Conservation (phyloP, 2,329 filamentous ascomycete species). For the Aureobasidium leucospermi region DNA sequence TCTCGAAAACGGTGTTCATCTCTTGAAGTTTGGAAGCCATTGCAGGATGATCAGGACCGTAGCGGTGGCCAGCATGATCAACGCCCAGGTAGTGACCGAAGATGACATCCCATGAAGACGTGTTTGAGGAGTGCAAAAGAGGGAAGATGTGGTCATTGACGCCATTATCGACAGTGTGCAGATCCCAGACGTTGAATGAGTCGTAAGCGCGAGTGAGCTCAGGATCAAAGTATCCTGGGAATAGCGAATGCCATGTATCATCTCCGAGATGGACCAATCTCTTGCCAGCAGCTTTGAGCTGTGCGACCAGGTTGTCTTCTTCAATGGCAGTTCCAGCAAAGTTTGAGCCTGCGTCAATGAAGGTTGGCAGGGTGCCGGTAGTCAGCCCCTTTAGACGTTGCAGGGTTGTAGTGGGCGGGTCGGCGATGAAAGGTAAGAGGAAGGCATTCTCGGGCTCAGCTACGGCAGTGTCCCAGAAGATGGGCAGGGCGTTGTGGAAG, state of each 20-base stretch:
- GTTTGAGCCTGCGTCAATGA: conserved; percentile 88
- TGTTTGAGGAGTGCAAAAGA: conserved; percentile 58
- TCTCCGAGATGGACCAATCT: conserved; percentile 91
- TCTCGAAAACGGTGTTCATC: conserved; percentile 75
- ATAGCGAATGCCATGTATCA: conserved; percentile 91
- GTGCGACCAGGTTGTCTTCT: conserved; percentile 71
- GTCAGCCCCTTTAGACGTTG: conserved; percentile 90
- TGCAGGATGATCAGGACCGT: conserved; percentile 84
- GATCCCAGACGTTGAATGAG: conserved; percentile 96
- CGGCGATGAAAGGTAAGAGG: conserved; percentile 89
- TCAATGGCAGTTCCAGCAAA: conserved; percentile 94
- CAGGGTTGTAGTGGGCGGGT: conserved; percentile 88
- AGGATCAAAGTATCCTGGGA: conserved; percentile 85
- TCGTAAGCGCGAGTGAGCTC: conserved; percentile 85
- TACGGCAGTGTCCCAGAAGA: conserved; percentile 75
- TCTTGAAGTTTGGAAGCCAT: conserved; percentile 87
- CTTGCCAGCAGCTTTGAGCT: conserved; percentile 58
- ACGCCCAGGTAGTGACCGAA: conserved; percentile 92
- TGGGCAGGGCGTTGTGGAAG: conserved; percentile 82
- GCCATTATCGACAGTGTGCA: conserved; percentile 94
- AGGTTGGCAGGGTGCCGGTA: conserved; percentile 89
- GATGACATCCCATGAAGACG: conserved; percentile 80
- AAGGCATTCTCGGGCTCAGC: conserved; percentile 74
- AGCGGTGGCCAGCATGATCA: conserved; percentile 93
- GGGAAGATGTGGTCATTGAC: conserved; percentile 88